A percentile compares a stretch with the other conserved stretches of the same genome.
These are phyloP conservation scores for Coriaria nepalensis DNA, from an alignment of 306 rosid genomes.

Conservation along the genomic window DNA sequence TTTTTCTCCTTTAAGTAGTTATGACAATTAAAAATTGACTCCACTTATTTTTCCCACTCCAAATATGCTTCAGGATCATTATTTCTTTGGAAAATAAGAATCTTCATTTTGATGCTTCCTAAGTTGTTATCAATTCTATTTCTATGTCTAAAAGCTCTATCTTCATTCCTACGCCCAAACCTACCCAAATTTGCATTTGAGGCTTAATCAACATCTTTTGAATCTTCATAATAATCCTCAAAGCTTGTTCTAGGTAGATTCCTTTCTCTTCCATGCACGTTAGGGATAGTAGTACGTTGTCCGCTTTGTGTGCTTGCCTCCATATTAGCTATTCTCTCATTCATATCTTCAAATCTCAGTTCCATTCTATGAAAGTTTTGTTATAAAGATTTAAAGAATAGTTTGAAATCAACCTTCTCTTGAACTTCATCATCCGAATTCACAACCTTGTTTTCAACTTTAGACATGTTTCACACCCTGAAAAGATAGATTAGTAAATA, in stretches of 20 bases:
- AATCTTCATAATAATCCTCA: background rate
- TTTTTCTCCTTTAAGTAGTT: background rate
- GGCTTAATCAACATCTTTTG: background rate
- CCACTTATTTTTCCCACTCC: background rate
- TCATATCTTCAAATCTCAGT: background rate
- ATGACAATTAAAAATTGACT: background rate
- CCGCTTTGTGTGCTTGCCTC: background rate
- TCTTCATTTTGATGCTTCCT: slow-evolving; percentile 1
- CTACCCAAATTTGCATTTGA: background rate
- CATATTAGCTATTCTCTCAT: background rate
- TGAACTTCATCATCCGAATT: background rate
- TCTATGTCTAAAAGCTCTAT: background rate
- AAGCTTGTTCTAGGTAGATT: background rate
- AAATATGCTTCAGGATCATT: background rate
- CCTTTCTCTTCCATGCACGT: background rate
- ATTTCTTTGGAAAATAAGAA: slow-evolving; percentile 1
- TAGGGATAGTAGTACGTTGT: background rate
- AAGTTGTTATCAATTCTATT: background rate
- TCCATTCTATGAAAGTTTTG: background rate
- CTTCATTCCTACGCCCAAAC: background rate
- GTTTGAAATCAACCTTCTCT: background rate
- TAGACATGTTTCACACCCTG: too few species aligned
- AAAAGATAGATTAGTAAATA: too few species aligned
- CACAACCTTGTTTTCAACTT: too few species aligned
- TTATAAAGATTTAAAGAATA: background rate